Percentiles rank a stretch among this genome's conserved stretches.
Evolutionary conservation across 345 rosid genomes (phyloP).

Genomic region (Populus euphratica): DNA sequence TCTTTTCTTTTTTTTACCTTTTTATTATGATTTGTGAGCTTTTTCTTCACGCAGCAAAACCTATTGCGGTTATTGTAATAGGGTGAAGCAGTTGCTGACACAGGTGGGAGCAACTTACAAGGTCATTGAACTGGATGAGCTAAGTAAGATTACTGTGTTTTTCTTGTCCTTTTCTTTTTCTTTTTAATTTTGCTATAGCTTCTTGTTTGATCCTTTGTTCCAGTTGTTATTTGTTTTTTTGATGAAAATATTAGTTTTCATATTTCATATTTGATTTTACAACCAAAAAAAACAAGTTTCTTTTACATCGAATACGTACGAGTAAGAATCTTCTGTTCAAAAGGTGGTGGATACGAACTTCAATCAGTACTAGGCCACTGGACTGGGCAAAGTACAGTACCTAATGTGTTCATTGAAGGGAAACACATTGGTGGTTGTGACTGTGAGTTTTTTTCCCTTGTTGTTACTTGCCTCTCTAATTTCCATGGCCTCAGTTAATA

Average conservation of each 20-base stretch:
- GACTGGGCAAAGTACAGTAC: slow-evolving; percentile 64
- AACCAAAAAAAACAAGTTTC: neutral
- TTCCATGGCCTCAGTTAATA: neutral
- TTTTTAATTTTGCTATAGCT: neutral
- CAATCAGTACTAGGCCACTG: slow-evolving; percentile 55
- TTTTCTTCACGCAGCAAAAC: slow-evolving; percentile 51
- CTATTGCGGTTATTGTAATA: slow-evolving; percentile 54
- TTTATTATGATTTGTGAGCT: neutral
- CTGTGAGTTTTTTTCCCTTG: slow-evolving; percentile 25
- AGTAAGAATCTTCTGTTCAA: neutral
- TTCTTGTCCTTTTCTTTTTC: too few species aligned
- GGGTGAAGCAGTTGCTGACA: slow-evolving; percentile 56
- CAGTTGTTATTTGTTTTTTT: neutral
- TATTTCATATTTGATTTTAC: neutral
- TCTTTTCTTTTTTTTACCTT: neutral
- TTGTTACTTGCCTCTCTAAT: neutral
- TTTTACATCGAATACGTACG: too few species aligned
- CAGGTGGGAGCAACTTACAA: slow-evolving; percentile 48
- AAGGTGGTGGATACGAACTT: slow-evolving; percentile 44
- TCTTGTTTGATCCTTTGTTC: neutral
- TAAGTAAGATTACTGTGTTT: slow-evolving; percentile 25
- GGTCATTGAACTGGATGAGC: slow-evolving; percentile 43
- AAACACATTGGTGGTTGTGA: slow-evolving; percentile 71
- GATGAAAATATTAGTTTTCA: neutral
- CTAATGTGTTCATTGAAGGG: slow-evolving; percentile 63